Evolutionary conservation across 768 basidiomycete species (phyloP), one percentile per base, ranked within the genome.

Genomic region (Solioccasus polychromus): DNA sequence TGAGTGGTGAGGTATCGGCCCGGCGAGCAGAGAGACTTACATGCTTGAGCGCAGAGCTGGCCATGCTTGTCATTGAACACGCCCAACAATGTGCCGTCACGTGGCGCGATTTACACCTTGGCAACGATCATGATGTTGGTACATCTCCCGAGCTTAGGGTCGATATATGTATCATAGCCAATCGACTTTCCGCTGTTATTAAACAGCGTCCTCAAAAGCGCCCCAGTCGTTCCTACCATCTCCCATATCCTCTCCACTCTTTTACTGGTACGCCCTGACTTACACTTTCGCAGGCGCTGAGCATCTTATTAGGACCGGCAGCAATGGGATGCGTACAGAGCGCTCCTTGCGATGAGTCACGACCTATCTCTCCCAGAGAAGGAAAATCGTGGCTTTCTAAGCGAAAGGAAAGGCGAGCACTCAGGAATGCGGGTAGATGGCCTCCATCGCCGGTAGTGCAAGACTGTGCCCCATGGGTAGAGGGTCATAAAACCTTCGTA

Each of bases 11-110:
- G 39, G 50, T 51, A 31, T 3, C 10, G 12, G 12, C 2, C 14
- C 29, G 20, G 5, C 14, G 37, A 24, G n/a, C 34, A 9, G 31
- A n/a, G 17, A 0, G 40, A 54, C 68, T 37, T 47, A 75, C 75
- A 57, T 74, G 73, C 54, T 71, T 77, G 52, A 73, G 61, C 23
- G 64, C 71, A 44, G 54, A 62, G 58, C 71, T 77, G 55, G 76
- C 68, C 76, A 76, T 76, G 32, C 35, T 57, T n/a, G n/a, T n/a
- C 25, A 30, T 42, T 36, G 31, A 35, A 58, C 34, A 23, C 37
- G 24, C 23, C 15, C 19, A 6, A 30, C 24, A 20, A 48, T n/a
- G 17, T 36, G 44, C 8, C 4, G 49, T 59, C 56, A 60, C 54
- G 58, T 57, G 42, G 15, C n/a, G n/a, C n/a, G n/a, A n/a, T n/a